Evolutionary conservation across 768 basidiomycete species (phyloP), one percentile per base, ranked within the genome.

Genomic region (Auricularia sp.): DNA sequence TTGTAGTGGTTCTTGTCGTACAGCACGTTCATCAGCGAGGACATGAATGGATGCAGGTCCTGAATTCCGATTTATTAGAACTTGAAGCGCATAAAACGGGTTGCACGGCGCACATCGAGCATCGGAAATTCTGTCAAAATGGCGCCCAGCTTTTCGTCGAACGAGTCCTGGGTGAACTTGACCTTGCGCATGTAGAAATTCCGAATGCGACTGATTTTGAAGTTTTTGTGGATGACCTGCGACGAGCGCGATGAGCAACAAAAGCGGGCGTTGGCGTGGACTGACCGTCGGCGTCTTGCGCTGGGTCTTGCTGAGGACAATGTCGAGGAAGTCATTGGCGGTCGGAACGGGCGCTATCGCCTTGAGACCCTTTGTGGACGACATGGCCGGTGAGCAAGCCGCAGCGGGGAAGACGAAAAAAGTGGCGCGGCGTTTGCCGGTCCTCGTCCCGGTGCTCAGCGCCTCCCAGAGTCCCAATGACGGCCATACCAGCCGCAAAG

Each of bases 1-100:
- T 98, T 98, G 85, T 98, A 98, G 74, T 99, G 96, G 74, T 98
- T 98, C 79, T 98, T 98, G 83, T 99, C 97, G 77, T 99, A 99
- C 51, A 99, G 84, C 16, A 99, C 97, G 76, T 99, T 99, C 84
- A 99, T 87, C 18, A 99, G 81, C 2, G 94, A 95, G 1, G 93
- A 84, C 18, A 98, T 81, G 81, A 98, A 99, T 1, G 97, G 97
- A 75, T 99, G 97, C 10, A 99, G 82, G 73, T 98, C 96, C 82
- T 85, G 71, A 3, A 61, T 29, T 29, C 29, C 29, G 2, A 0
- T 29, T 29, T 2, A 2, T 29, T 54, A n/a, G 35, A n/a, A 18
- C 63, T 45, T 51, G 21, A 42, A 18, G 54, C 3, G 29, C n/a
- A 21, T 2, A 54, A 51, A 36, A 5, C 18, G 21, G 24, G 5